Conservation (phyloP, 805 yeast genomes). For the Candida nonsorbophila region DNA sequence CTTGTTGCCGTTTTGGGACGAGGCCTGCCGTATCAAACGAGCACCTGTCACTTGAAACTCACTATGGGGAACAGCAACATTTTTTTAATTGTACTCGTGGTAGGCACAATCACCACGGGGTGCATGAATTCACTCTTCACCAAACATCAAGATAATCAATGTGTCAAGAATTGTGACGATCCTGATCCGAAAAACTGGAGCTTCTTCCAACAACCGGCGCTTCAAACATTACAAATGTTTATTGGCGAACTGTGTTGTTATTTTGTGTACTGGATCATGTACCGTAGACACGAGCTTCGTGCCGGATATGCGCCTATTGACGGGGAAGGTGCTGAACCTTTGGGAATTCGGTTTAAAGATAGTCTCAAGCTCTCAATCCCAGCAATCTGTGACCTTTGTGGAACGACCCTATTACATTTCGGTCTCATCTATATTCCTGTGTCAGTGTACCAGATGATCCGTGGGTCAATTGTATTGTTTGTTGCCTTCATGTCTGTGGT, state of each 20-base stretch:
- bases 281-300: too few relatives aligned
- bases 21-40: background rate
- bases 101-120: conserved; percentile 63
- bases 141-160: conserved; percentile 71
- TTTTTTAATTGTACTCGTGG: conserved; percentile 4
- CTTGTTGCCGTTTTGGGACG: background rate
- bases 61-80: background rate
- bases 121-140: conserved; percentile 70
- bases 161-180: conserved; percentile 51
- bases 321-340: conserved; percentile 3
- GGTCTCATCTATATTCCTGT: conserved; percentile 74
- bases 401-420: conserved; percentile 72
- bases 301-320: conserved; percentile 4
- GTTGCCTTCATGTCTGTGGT: conserved; percentile 68
- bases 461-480: conserved; percentile 71
- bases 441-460: conserved; percentile 79
- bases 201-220: conserved; percentile 69
- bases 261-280: conserved; percentile 28
- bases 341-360: conserved; percentile 8
- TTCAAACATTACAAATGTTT: conserved; percentile 80
- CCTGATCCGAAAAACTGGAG: conserved; percentile 38
- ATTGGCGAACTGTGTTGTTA: conserved; percentile 59
- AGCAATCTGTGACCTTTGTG: conserved; percentile 64
- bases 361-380: conserved; percentile 46
- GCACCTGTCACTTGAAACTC: background rate